Conservation (phyloP, 352 stramenopile species). For the Salisapilia sapeloensis region DNA sequence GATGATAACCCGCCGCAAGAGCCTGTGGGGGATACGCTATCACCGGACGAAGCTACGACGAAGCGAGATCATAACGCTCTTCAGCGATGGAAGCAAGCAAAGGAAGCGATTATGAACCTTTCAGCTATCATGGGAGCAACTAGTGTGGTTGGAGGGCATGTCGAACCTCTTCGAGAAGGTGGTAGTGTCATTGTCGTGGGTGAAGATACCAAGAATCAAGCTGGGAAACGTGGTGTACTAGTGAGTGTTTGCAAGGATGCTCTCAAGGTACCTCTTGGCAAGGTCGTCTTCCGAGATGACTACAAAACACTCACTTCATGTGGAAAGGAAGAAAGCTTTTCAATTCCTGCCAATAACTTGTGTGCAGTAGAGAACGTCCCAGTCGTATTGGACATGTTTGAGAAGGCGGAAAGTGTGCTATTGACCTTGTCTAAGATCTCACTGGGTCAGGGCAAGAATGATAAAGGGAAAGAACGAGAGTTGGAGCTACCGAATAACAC, state of each 20-base stretch:
- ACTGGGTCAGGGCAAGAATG: constrained; percentile 10
- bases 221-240: constrained; percentile 21
- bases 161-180: constrained; percentile 54
- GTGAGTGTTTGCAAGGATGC: constrained; percentile 11
- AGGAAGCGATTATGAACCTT: constrained; percentile 41
- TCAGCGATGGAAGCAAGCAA: constrained; percentile 54
- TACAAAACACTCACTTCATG: no score
- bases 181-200: constrained; percentile 31
- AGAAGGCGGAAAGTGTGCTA: constrained; percentile 36
- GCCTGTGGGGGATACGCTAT: constrained; percentile 2
- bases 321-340: no score
- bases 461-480: constrained; percentile 17
- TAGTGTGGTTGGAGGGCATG: constrained; percentile 50
- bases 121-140: constrained; percentile 42
- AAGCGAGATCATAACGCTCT: constrained; percentile 52
- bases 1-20: constrained; percentile 17
- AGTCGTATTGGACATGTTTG: constrained; percentile 61
- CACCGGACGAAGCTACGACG: constrained; percentile 2
- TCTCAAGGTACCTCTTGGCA: constrained; percentile 6
- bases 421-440: constrained; percentile 30
- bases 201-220: constrained; percentile 12
- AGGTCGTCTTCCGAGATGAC: constrained; percentile 7
- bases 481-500: constrained; percentile 49
- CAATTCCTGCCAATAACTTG: constrained; percentile 29
- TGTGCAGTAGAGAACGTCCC: constrained; percentile 56